These are phyloP conservation scores for Paecilomyces sp. DNA, from an alignment of 2,329 filamentous ascomycete genomes.

Conservation along the genomic window DNA sequence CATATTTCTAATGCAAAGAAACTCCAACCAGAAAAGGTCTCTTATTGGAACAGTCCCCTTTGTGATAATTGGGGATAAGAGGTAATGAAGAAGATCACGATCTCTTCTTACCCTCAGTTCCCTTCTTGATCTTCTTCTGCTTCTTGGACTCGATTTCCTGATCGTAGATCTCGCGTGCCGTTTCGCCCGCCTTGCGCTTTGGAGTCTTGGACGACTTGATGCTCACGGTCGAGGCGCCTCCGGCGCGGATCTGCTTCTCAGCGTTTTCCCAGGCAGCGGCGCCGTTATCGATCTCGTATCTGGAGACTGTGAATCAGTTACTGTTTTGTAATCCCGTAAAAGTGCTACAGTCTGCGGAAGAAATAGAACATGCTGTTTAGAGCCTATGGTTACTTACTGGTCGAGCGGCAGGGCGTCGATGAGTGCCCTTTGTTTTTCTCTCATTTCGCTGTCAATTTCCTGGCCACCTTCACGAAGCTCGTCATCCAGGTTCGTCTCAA, in stretches of 20 bases:
- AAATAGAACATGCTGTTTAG: background rate
- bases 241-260: conserved; percentile 65
- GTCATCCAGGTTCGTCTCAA: conserved; percentile 66
- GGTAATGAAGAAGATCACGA: conserved; percentile 12
- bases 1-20: background rate
- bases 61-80: conserved; percentile 6
- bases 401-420: conserved; percentile 88
- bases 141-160: conserved; percentile 36
- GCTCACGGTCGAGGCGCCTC: conserved; percentile 56
- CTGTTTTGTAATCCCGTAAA: background rate
- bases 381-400: conserved; percentile 51
- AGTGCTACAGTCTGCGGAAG: background rate
- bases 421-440: conserved; percentile 74
- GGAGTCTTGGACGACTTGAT: conserved; percentile 65
- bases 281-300: conserved; percentile 42
- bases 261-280: conserved; percentile 50
- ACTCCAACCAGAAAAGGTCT: conserved; percentile 6
- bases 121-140: conserved; percentile 39
- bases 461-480: conserved; percentile 80
- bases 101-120: conserved; percentile 34
- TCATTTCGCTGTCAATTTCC: conserved; percentile 63
- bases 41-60: conserved; percentile 2
- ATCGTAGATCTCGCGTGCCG: conserved; percentile 43
- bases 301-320: conserved; percentile 33
- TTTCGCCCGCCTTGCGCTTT: conserved; percentile 66